Evolutionary conservation across 2,329 filamentous ascomycete genomes (phyloP).

Genomic region (Podosphaera fusca): DNA sequence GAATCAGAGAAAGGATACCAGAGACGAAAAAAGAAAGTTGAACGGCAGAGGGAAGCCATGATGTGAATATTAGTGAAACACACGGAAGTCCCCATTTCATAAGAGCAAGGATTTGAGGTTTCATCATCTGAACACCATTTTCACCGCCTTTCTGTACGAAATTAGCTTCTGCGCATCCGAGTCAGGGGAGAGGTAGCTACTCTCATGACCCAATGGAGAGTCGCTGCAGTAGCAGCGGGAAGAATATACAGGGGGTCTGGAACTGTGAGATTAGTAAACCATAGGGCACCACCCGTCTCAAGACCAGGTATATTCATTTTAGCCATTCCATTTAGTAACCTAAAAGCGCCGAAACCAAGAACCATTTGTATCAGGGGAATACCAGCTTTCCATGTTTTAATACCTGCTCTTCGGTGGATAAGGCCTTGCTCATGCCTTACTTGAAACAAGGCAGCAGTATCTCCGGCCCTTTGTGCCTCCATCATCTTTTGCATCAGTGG

Average conservation of each 20-base stretch:
- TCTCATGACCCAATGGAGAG: constrained; percentile 21
- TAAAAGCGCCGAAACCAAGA: constrained; percentile 61
- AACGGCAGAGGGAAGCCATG: constrained; percentile 23
- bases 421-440: constrained; percentile 23
- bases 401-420: constrained; percentile 30
- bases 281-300: constrained; percentile 44
- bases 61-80: constrained; percentile 28
- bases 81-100: constrained; percentile 27
- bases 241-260: constrained; percentile 59
- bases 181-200: constrained; percentile 5
- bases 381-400: constrained; percentile 27
- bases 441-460: constrained; percentile 25
- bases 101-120: constrained; percentile 17
- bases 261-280: constrained; percentile 57
- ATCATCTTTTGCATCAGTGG: constrained; percentile 34
- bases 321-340: constrained; percentile 50
- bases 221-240: constrained; percentile 40
- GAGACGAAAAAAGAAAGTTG: constrained; percentile 38
- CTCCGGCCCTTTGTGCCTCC: constrained; percentile 15
- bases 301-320: constrained; percentile 60
- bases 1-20: constrained; percentile 18
- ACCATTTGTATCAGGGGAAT: constrained; percentile 40
- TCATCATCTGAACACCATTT: constrained; percentile 18
- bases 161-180: constrained; percentile 1
- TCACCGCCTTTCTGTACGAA: constrained; percentile 24